Evolutionary conservation across 2,329 filamentous ascomycete species (phyloP).

Genomic region (Arachnomyces sp.): DNA sequence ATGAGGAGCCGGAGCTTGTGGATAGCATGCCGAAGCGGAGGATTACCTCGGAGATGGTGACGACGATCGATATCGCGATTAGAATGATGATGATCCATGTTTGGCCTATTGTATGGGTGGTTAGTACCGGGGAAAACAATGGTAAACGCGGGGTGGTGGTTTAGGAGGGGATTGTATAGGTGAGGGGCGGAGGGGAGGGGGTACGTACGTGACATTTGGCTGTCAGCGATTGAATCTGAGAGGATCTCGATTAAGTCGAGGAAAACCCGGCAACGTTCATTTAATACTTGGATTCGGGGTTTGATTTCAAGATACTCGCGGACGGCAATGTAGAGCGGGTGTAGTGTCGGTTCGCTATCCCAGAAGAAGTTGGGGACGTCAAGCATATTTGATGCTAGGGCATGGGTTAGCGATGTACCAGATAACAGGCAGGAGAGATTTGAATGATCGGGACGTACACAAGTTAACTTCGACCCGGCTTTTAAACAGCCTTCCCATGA

Average conservation of each 20-base stretch:
- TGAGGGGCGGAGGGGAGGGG: neutral
- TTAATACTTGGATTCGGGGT: slow-evolving; percentile 88
- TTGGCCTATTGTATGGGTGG: slow-evolving; percentile 44
- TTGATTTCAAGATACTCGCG: slow-evolving; percentile 98
- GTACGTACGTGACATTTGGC: slow-evolving; percentile 71
- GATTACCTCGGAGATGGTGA: slow-evolving; percentile 83
- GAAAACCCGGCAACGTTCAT: slow-evolving; percentile 93
- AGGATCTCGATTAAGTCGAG: slow-evolving; percentile 92
- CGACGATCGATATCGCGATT: slow-evolving; percentile 81
- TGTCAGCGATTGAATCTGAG: slow-evolving; percentile 82
- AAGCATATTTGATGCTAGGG: slow-evolving; percentile 79
- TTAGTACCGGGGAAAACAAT: neutral
- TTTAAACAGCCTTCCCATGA: slow-evolving; percentile 83
- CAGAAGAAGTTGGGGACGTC: slow-evolving; percentile 98
- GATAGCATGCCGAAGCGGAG: slow-evolving; percentile 71
- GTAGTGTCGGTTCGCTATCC: slow-evolving; percentile 90
- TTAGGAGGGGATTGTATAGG: neutral
- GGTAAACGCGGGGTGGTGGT: neutral
- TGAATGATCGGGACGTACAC: slow-evolving; percentile 57
- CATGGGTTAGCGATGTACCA: slow-evolving; percentile 14
- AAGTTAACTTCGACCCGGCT: slow-evolving; percentile 95
- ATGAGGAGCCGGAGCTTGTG: slow-evolving; percentile 1
- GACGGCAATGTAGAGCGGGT: slow-evolving; percentile 87
- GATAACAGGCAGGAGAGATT: neutral
- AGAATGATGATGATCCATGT: slow-evolving; percentile 98